Evolutionary conservation across 345 rosid species (phyloP).

Genomic region (Stellera chamaejasme): DNA sequence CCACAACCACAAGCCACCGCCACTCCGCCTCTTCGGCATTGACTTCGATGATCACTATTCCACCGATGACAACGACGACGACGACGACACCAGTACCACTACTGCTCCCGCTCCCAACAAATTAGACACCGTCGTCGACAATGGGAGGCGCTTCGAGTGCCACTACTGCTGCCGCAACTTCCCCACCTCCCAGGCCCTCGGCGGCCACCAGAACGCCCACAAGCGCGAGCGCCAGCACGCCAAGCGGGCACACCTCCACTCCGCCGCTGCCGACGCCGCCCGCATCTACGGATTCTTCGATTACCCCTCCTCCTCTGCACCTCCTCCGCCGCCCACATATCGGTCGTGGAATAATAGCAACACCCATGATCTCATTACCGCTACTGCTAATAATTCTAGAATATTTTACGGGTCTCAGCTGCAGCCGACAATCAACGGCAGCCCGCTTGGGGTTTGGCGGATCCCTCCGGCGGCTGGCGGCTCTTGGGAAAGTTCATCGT

Average conservation of each 20-base stretch:
- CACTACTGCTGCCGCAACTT: slow-evolving; percentile 93
- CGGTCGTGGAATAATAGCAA: slow-evolving; percentile 53
- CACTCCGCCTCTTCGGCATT: slow-evolving; percentile 82
- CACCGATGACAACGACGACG: slow-evolving; percentile 9
- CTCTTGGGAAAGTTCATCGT: slow-evolving; percentile 28
- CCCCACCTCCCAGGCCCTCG: slow-evolving; percentile 97
- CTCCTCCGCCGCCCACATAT: slow-evolving; percentile 26
- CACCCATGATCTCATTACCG: background rate
- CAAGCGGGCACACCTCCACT: slow-evolving; percentile 70
- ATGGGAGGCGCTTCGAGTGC: slow-evolving; percentile 73
- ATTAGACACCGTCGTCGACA: slow-evolving; percentile 33
- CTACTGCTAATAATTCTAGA: slow-evolving; percentile 14
- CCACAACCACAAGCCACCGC: slow-evolving; percentile 32
- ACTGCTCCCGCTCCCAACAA: background rate
- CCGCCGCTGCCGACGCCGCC: slow-evolving; percentile 49
- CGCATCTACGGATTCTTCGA: slow-evolving; percentile 48
- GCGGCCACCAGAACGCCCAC: slow-evolving; percentile 99
- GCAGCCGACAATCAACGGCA: slow-evolving; percentile 66
- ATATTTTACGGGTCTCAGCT: slow-evolving; percentile 33
- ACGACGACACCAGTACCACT: slow-evolving; percentile 12
- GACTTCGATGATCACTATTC: slow-evolving; percentile 41
- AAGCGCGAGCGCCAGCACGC: slow-evolving; percentile 96
- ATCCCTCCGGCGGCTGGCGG: slow-evolving; percentile 41
- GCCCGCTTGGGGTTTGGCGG: slow-evolving; percentile 70
- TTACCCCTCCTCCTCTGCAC: slow-evolving; percentile 34